phyloP scores from a whole-genome alignment of 140 eudicot species.

The Oenanthe javanica region DNA sequence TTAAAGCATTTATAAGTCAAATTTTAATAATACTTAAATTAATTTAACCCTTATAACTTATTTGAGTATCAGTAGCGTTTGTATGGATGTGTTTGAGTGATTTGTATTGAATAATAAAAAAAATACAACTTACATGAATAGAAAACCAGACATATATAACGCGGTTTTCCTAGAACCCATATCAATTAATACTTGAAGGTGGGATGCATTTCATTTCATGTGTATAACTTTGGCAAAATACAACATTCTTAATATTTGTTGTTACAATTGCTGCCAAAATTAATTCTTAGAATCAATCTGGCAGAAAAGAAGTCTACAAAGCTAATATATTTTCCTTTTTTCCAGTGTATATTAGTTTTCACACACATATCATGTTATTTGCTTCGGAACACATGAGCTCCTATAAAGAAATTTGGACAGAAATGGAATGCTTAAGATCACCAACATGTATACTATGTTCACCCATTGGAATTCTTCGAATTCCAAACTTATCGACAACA shows the following conservation, averaged over 20 bases:
- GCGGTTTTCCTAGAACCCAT: neutral
- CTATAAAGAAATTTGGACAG: neutral
- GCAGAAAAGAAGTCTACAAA: neutral
- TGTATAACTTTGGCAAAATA: neutral
- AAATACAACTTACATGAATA: too few relatives aligned
- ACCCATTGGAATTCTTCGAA: constrained; percentile 6
- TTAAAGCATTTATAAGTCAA: too few relatives aligned
- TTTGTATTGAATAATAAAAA: too few relatives aligned
- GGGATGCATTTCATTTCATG: neutral
- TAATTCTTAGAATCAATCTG: neutral
- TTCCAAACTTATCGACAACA: constrained; percentile 1
- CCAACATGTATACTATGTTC: neutral
- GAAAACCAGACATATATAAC: neutral
- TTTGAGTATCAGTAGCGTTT: too few relatives aligned
- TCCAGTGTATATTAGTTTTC: neutral
- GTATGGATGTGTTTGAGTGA: too few relatives aligned
- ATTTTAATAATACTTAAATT: too few relatives aligned
- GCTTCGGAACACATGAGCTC: neutral
- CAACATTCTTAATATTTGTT: neutral
- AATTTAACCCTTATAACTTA: too few relatives aligned
- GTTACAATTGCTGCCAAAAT: neutral
- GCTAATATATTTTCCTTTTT: neutral
- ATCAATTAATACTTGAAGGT: neutral
- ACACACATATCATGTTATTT: neutral
- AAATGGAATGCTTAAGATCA: neutral